Conservation (phyloP, 176 grass and related monocot genomes). For the Bonia amplexicaulis region DNA sequence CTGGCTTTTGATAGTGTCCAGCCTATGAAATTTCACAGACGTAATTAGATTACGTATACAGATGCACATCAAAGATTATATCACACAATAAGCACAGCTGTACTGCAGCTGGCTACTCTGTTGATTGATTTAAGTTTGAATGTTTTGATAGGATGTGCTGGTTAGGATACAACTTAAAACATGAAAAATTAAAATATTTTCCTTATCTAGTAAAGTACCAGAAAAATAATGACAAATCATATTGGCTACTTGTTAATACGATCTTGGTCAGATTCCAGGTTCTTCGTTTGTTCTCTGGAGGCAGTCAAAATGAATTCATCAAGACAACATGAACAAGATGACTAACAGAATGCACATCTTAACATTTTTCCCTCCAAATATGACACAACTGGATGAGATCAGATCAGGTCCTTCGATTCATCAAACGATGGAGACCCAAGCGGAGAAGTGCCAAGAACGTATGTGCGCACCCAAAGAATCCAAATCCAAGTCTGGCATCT, state of each 20-base stretch:
- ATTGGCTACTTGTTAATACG: background rate
- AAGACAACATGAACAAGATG: background rate
- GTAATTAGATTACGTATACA: background rate
- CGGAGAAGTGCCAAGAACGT: background rate
- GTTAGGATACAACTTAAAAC: background rate
- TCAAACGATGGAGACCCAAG: background rate
- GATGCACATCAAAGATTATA: background rate
- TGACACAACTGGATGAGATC: background rate
- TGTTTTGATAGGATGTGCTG: background rate
- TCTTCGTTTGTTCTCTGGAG: background rate
- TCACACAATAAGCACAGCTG: background rate
- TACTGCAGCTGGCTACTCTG: background rate
- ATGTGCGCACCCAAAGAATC: background rate
- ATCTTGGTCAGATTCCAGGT: background rate
- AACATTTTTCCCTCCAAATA: background rate
- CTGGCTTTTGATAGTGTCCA: slow-evolving; percentile 76
- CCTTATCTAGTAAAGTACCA: background rate
- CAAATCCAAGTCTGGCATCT: background rate
- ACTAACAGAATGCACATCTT: background rate
- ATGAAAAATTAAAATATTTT: background rate
- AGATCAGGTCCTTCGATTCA: background rate
- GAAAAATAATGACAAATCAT: background rate
- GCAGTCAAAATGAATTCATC: background rate
- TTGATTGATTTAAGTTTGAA: background rate
- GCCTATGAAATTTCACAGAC: slow-evolving; percentile 30